Evolutionary conservation across 202 grass and related monocot species (phyloP), one percentile per base, ranked within the genome.

Genomic region (Panicum virgatum): DNA sequence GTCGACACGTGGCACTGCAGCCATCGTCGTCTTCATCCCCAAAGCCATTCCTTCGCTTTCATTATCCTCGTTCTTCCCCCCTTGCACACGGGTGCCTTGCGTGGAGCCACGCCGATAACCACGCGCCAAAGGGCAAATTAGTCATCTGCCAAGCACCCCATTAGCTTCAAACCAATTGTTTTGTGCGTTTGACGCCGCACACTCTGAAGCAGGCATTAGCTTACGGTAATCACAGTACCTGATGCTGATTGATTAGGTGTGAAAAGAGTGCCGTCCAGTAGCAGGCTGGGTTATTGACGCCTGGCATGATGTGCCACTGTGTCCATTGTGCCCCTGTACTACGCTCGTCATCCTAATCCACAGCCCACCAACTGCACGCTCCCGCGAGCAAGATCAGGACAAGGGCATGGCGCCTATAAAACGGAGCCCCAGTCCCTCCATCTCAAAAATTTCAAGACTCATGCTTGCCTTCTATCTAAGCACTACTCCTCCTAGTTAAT

Each of bases 361-460:
- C 1, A 38, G 5, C 7, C 61, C 76, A 67, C 46, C 61, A 7
- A 53, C 13, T 50, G 25, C 68, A 19, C 34, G 3, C 65, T 27
- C 48, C 0, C 65, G 29, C 22, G 14, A 20, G 9, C 1, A 19
- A 18, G 46, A 22, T 72, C 0, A 40, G 5, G 34, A 52, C 53
- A 69, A 77, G 3, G 3, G 0, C 52, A 19, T 63, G 13, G 57
- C 85, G 3, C 13, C 78, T 90, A 86, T 83, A 90, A 83, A 86
- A 63, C 12, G 7, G 44, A 15, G 14, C 34, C 52, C 74, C 44
- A 14, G 11, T 1, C 68, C 83, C 79, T 63, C 8, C 83, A 48
- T 82, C 88, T 83, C 68, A 69, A 90, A 83, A 90, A 86, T 86
- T 86, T 83, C 88, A 86, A 79, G 12, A 79, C 63, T 89, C 58